Evolutionary conservation across 768 basidiomycete genomes (phyloP).

Genomic region (Paxillus involutus): DNA sequence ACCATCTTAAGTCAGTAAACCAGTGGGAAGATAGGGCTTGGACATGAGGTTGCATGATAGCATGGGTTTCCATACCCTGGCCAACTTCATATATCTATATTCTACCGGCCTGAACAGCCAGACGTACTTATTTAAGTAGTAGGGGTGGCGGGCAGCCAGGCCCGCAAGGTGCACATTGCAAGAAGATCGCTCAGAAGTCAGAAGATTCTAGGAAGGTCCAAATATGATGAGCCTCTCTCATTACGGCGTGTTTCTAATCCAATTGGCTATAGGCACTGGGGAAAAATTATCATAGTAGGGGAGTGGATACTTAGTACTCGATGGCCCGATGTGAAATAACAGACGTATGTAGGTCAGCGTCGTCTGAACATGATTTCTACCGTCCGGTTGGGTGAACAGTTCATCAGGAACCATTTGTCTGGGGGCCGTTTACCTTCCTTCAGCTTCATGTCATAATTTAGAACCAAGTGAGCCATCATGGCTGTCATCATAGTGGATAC

Average conservation of each 20-base stretch:
- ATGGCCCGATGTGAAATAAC: conserved; percentile 6
- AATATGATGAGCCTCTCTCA: background rate
- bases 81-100: too few species aligned
- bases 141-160: too few species aligned
- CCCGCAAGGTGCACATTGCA: too few species aligned
- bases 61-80: too few species aligned
- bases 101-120: too few species aligned
- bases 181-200: too few species aligned
- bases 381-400: conserved; percentile 34
- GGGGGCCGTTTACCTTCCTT: conserved; percentile 36
- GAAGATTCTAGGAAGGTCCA: background rate
- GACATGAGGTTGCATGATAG: too few species aligned
- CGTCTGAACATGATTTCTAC: conserved; percentile 40
- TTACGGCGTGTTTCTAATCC: background rate
- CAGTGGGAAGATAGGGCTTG: too few species aligned
- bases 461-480: conserved; percentile 39
- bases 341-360: conserved; percentile 11
- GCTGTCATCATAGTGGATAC: conserved; percentile 39
- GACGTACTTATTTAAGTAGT: too few species aligned
- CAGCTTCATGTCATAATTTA: conserved; percentile 40
- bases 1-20: too few species aligned
- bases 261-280: conserved; percentile 9
- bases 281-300: conserved; percentile 9
- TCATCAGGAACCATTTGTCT: conserved; percentile 35
- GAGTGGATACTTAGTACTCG: conserved; percentile 7